Evolutionary conservation across 1,284 basidiomycete species (phyloP).

Genomic region (Ustilago esculenta): DNA sequence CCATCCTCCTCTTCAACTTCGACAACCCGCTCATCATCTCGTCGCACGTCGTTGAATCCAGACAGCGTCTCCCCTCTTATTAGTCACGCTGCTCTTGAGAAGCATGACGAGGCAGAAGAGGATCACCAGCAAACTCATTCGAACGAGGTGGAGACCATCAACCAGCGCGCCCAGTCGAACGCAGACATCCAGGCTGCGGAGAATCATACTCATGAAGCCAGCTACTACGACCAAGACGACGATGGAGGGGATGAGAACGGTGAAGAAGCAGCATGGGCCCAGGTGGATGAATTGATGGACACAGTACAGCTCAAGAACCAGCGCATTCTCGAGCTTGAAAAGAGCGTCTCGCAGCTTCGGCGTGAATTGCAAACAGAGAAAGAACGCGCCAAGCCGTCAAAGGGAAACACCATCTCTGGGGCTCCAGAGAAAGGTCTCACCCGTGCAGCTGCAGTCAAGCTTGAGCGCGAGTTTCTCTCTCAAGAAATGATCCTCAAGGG

Average conservation of each 20-base stretch:
- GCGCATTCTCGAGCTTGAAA: slow-evolving; percentile 48
- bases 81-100: slow-evolving; percentile 6
- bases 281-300: slow-evolving; percentile 49
- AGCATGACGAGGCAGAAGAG: slow-evolving; percentile 26
- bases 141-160: neutral
- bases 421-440: slow-evolving; percentile 40
- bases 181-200: neutral
- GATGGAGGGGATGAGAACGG: slow-evolving; percentile 29
- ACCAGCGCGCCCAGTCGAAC: neutral
- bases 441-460: slow-evolving; percentile 44
- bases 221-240: neutral
- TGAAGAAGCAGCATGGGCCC: slow-evolving; percentile 36
- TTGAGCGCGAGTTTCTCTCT: slow-evolving; percentile 56
- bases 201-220: neutral
- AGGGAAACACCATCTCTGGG: neutral
- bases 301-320: slow-evolving; percentile 42
- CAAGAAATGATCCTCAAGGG: slow-evolving; percentile 62
- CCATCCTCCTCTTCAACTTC: slow-evolving; percentile 13
- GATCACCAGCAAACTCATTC: slow-evolving; percentile 5
- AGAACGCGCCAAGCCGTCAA: slow-evolving; percentile 25
- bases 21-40: slow-evolving; percentile 15
- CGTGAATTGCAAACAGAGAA: slow-evolving; percentile 33
- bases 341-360: slow-evolving; percentile 28
- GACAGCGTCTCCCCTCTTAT: slow-evolving; percentile 13
- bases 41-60: slow-evolving; percentile 14